Conservation (phyloP, 2,329 filamentous ascomycete genomes). For the Trichoderma simmonsii region DNA sequence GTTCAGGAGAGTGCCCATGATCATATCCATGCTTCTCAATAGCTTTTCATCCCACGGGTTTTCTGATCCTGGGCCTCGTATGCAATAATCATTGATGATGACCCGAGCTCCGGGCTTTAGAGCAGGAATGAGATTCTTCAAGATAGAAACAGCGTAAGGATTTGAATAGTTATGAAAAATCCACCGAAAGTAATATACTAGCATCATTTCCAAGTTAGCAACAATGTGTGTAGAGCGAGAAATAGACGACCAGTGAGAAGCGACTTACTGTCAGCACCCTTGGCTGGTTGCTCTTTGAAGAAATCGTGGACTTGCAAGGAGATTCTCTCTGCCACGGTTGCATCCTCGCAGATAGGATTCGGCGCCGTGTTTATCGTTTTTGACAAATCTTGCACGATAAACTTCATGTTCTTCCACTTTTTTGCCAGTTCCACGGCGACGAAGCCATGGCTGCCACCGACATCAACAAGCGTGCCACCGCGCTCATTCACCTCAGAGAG, state of each 20-base stretch:
- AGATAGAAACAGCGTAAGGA: slow-evolving; percentile 47
- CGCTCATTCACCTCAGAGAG: slow-evolving; percentile 45
- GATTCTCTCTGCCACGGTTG: slow-evolving; percentile 39
- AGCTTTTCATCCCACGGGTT: slow-evolving; percentile 46
- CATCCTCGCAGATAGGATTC: slow-evolving; percentile 39
- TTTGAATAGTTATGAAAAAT: slow-evolving; percentile 63
- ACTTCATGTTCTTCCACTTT: slow-evolving; percentile 48
- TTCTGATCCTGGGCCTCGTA: slow-evolving; percentile 39
- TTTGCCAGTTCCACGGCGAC: slow-evolving; percentile 54
- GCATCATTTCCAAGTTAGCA: neutral
- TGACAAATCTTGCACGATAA: slow-evolving; percentile 55
- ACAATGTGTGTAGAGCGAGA: neutral
- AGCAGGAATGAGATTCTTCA: slow-evolving; percentile 50
- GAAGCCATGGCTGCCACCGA: slow-evolving; percentile 58
- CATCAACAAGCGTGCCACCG: slow-evolving; percentile 52
- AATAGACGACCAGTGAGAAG: neutral
- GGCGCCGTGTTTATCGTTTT: slow-evolving; percentile 48
- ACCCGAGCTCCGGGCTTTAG: slow-evolving; percentile 53
- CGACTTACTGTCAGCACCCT: slow-evolving; percentile 48
- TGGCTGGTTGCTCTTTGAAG: slow-evolving; percentile 53
- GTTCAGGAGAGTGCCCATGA: slow-evolving; percentile 52
- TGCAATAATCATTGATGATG: slow-evolving; percentile 45
- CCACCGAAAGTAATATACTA: slow-evolving; percentile 57
- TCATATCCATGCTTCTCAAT: slow-evolving; percentile 49
- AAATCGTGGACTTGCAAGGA: slow-evolving; percentile 53